phyloP scores from a whole-genome alignment of 345 rosid genomes.

The Triadica sebifera region DNA sequence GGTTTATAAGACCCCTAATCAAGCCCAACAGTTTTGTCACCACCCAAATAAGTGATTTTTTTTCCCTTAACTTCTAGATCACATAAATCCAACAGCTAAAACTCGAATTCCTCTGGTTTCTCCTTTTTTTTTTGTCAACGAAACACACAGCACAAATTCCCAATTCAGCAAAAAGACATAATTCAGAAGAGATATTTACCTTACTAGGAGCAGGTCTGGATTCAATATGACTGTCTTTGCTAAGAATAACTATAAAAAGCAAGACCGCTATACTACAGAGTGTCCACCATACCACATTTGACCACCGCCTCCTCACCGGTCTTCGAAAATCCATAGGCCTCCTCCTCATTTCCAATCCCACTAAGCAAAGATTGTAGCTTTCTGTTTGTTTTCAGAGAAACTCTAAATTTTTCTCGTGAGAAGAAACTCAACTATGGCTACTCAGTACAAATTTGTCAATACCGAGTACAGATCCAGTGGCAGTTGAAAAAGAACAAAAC shows the following conservation, averaged over 20 bases:
- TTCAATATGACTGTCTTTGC: slow-evolving; percentile 57
- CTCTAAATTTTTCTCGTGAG: slow-evolving; percentile 12
- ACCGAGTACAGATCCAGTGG: not conserved
- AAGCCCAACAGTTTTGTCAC: not conserved
- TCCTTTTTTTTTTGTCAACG: not conserved
- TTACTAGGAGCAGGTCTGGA: slow-evolving; percentile 45
- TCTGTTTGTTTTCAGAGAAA: slow-evolving; percentile 16
- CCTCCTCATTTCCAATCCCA: slow-evolving; percentile 51
- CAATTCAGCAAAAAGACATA: not conserved
- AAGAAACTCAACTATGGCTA: not conserved
- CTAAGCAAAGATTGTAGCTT: slow-evolving; percentile 8
- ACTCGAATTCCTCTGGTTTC: not conserved
- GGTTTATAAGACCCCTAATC: no score
- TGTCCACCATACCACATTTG: slow-evolving; percentile 71
- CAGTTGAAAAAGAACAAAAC: not conserved
- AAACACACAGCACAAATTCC: not conserved
- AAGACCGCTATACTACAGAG: slow-evolving; percentile 50
- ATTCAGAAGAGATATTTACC: slow-evolving; percentile 36
- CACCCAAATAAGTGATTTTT: not conserved
- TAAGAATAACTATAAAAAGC: slow-evolving; percentile 56
- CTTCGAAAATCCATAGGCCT: slow-evolving; percentile 63
- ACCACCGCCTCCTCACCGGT: slow-evolving; percentile 56
- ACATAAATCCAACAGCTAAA: not conserved
- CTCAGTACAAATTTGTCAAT: not conserved
- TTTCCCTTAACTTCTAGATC: slow-evolving; percentile 1